Conservation (phyloP, 148 eudicot genomes). For the Camellia japonica region DNA sequence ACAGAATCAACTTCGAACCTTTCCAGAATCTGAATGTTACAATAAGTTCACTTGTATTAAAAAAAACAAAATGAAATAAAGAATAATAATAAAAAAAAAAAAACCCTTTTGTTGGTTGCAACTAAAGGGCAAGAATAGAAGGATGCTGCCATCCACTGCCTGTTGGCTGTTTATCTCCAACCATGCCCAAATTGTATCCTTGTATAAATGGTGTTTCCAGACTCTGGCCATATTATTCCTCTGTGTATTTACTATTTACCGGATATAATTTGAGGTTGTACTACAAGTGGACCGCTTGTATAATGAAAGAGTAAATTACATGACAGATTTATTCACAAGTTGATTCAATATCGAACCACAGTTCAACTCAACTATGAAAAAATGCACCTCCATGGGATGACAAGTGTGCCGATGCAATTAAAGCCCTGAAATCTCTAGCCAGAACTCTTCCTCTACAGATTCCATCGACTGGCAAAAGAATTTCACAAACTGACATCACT, state of each 20-base stretch:
- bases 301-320: too few relatives aligned
- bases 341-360: too few relatives aligned
- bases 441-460: too few relatives aligned
- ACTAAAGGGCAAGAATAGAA: slow-evolving; percentile 7
- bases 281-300: neutral
- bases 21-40: neutral
- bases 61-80: neutral
- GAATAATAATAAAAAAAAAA: neutral
- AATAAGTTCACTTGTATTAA: neutral
- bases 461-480: too few relatives aligned
- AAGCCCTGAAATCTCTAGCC: too few relatives aligned
- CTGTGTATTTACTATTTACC: neutral
- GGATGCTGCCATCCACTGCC: neutral
- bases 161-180: neutral
- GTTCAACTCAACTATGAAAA: too few relatives aligned
- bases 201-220: neutral
- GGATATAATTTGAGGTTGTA: slow-evolving; percentile 1
- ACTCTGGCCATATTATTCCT: neutral
- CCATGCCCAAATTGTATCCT: neutral
- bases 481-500: neutral
- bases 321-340: too few relatives aligned
- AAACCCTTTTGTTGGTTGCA: neutral
- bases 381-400: too few relatives aligned
- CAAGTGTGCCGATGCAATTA: too few relatives aligned
- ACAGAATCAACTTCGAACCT: neutral